Evolutionary conservation across 176 grass and related monocot species (phyloP).

Genomic region (Carex parvula): DNA sequence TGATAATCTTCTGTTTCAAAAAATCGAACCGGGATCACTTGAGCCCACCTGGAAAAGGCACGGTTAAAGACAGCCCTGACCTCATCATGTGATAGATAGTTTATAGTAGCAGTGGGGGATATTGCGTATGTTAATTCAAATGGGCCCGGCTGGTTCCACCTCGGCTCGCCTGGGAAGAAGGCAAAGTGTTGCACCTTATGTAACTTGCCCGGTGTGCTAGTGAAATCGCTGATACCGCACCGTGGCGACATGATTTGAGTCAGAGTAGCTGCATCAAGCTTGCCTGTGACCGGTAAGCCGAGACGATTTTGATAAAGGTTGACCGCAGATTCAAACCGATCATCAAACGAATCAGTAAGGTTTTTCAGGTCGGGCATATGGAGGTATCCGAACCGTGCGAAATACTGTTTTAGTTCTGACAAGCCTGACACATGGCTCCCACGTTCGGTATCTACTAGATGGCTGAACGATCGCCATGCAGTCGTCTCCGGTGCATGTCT

Average conservation of each 20-base stretch:
- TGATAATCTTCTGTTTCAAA: conserved; percentile 44
- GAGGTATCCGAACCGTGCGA: conserved; percentile 75
- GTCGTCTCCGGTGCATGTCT: conserved; percentile 1
- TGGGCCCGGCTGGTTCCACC: conserved; percentile 51
- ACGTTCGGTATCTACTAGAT: conserved; percentile 47
- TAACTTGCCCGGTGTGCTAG: neutral
- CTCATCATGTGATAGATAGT: conserved; percentile 41
- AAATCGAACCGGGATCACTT: conserved; percentile 70
- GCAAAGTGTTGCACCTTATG: conserved; percentile 31
- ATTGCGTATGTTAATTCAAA: conserved; percentile 71
- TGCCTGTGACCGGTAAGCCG: conserved; percentile 55
- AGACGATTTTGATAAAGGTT: conserved; percentile 55
- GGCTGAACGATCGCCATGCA: conserved; percentile 50
- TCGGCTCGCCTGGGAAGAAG: conserved; percentile 61
- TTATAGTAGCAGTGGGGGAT: conserved; percentile 39
- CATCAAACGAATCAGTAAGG: conserved; percentile 63
- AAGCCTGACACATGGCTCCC: conserved; percentile 54
- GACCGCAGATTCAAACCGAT: conserved; percentile 53
- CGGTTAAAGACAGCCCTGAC: conserved; percentile 55
- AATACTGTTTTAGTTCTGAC: conserved; percentile 60
- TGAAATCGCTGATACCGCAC: conserved; percentile 47
- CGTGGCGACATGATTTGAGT: conserved; percentile 20
- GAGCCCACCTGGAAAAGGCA: conserved; percentile 72
- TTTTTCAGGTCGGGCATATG: neutral
- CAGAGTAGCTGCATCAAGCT: conserved; percentile 42